Conservation (phyloP, 805 yeast species). For the Nakazawaea populi region DNA sequence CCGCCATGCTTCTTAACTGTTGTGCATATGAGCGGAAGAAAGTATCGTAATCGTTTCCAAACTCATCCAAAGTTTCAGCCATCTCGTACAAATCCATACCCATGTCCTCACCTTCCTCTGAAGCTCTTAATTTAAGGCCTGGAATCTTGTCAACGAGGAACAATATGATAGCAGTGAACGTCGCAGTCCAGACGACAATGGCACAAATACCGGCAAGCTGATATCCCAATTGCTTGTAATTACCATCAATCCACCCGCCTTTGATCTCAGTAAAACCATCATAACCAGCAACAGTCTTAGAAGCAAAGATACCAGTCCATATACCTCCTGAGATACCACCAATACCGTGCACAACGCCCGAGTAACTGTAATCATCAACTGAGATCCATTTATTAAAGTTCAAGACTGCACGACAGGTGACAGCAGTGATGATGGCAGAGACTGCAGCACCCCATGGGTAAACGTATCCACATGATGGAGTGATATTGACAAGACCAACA, state of each 20-base stretch:
- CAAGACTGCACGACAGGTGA: slow-evolving; percentile 29
- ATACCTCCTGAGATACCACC: slow-evolving; percentile 42
- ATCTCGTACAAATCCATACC: slow-evolving; percentile 47
- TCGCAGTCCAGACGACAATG: slow-evolving; percentile 38
- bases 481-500: slow-evolving; percentile 39
- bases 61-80: slow-evolving; percentile 40
- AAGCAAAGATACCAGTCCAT: slow-evolving; percentile 39
- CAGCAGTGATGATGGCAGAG: slow-evolving; percentile 33
- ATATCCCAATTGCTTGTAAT: slow-evolving; percentile 38
- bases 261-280: slow-evolving; percentile 37
- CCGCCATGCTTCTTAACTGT: slow-evolving; percentile 16
- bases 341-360: slow-evolving; percentile 40
- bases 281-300: slow-evolving; percentile 34
- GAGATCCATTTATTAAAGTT: slow-evolving; percentile 33
- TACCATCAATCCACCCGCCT: slow-evolving; percentile 43
- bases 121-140: slow-evolving; percentile 39
- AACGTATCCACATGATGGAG: slow-evolving; percentile 41
- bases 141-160: slow-evolving; percentile 45
- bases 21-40: slow-evolving; percentile 21
- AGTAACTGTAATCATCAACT: slow-evolving; percentile 39
- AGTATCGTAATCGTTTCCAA: slow-evolving; percentile 22
- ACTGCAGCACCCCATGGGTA: slow-evolving; percentile 42
- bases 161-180: slow-evolving; percentile 36
- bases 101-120: slow-evolving; percentile 40
- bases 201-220: slow-evolving; percentile 39